Evolutionary conservation across 139 green algal species (phyloP), one percentile per base, ranked within the genome.

Genomic region (Chlorella ohadii): DNA sequence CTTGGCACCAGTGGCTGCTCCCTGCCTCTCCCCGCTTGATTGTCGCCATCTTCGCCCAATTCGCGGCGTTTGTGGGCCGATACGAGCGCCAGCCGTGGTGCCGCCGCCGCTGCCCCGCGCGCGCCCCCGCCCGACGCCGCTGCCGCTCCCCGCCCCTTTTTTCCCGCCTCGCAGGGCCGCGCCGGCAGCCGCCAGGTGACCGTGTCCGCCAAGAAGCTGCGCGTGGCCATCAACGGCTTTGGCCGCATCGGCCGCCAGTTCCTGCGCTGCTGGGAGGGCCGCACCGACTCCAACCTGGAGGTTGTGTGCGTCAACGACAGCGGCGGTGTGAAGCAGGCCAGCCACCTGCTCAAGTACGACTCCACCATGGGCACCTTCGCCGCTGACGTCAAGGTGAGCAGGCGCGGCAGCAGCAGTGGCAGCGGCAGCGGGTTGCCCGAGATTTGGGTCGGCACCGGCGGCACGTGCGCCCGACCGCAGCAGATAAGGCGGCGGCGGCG

Each of bases 261-360:
- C 92, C 93, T 99, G 83, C 94, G 95, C 78, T 98, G 94, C 94
- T 88, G 88, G 90, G 90, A 95, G 90, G 93, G 93, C 79, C 95
- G 96, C n/a, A 79, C 57, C 79, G 59, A 87, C 82, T 85, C 71
- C 70, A 79, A 79, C 51, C 78, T 90, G 27, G 79, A 90, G 80
- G 88, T 99, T 17, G 91, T 98, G 28, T 93, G 90, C 88, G 93
- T 99, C 86, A 99, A 99, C 93, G 96, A 99, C 94, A 96, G 90
- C 78, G 97, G 97, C 81, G 97, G 94, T 87, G 95, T 98, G 34
- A 98, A 98, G 93, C 96, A 98, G 95, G 97, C 97, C 67, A 93
- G 89, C 81, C 97, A 99, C 95, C 93, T 99, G 91, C 93, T 99
- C 74, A 99, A 99, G 95, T 99, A 99, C 89, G 97, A 99, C 92